Evolutionary conservation across 768 basidiomycete species (phyloP).

Genomic region (Leccinum ochraceum): DNA sequence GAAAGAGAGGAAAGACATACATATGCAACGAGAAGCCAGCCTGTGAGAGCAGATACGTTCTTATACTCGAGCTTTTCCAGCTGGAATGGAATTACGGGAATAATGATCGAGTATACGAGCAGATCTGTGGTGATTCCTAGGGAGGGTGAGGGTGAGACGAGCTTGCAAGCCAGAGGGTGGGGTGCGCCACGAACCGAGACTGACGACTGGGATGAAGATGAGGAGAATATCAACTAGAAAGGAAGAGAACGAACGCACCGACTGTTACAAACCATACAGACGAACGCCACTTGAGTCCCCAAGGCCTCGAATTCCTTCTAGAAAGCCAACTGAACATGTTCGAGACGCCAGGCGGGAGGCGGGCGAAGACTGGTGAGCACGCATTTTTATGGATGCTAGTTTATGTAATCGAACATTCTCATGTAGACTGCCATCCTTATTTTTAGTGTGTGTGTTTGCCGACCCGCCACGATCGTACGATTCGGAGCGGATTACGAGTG

Average conservation of each 20-base stretch:
- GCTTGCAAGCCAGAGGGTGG: not conserved
- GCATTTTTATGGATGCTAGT: constrained; percentile 9
- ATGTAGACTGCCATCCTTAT: not conserved
- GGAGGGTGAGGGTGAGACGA: not conserved
- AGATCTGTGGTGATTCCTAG: constrained; percentile 49
- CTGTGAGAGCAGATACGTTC: constrained; percentile 49
- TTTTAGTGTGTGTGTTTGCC: not conserved
- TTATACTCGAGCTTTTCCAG: constrained; percentile 49
- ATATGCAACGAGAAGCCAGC: constrained; percentile 63
- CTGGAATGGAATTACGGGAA: constrained; percentile 66
- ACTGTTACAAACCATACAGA: constrained; percentile 57
- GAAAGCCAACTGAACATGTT: not conserved
- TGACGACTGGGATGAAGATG: constrained; percentile 40
- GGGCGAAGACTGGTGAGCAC: not conserved
- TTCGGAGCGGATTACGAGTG: not conserved
- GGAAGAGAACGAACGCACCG: constrained; percentile 28
- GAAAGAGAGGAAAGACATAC: constrained; percentile 35
- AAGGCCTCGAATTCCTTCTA: constrained; percentile 27
- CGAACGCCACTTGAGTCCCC: constrained; percentile 57
- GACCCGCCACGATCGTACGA: not conserved
- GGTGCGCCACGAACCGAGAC: constrained; percentile 41
- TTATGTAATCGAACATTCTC: not conserved
- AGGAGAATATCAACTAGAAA: not conserved
- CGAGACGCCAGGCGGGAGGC: not conserved
- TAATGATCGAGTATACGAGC: constrained; percentile 60